Percentiles rank a stretch among this genome's conserved stretches.
Evolutionary conservation across 2,329 filamentous ascomycete genomes (phyloP).

Genomic region (Aplosporella prunicola): DNA sequence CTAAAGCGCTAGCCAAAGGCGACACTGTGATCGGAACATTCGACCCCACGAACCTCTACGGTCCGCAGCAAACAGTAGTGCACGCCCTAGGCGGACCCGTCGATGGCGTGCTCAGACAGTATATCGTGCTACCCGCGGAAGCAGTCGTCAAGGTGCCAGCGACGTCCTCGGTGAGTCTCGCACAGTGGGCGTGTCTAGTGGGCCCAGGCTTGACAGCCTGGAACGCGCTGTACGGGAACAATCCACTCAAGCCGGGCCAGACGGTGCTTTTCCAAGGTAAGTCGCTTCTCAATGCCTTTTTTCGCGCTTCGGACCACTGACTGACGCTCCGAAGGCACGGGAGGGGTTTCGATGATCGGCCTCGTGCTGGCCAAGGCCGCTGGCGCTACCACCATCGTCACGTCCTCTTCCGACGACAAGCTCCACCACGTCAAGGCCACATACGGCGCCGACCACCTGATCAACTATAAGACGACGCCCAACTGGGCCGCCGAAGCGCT

Average conservation of each 20-base stretch:
- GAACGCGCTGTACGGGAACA: slow-evolving; percentile 16
- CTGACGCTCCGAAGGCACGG: slow-evolving; percentile 12
- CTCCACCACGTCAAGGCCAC: slow-evolving; percentile 27
- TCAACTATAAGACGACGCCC: slow-evolving; percentile 42
- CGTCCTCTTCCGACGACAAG: slow-evolving; percentile 43
- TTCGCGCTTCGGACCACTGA: no score
- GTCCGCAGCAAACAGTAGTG: no score
- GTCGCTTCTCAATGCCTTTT: background rate
- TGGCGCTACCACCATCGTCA: slow-evolving; percentile 39
- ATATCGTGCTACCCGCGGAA: no score
- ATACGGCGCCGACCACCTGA: slow-evolving; percentile 35
- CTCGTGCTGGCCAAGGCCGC: slow-evolving; percentile 36
- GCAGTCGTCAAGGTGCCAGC: no score
- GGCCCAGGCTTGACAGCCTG: slow-evolving; percentile 17
- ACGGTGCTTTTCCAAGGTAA: slow-evolving; percentile 14
- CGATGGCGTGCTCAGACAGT: no score
- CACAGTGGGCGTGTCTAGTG: slow-evolving; percentile 15
- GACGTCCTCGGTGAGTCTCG: background rate
- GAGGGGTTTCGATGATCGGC: slow-evolving; percentile 14
- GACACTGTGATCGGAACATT: slow-evolving; percentile 1
- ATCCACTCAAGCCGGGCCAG: slow-evolving; percentile 16
- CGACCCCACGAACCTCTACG: no score
- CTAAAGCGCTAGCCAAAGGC: background rate
- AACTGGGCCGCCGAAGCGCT: slow-evolving; percentile 40
- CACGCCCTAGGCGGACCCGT: no score